Percentiles rank a stretch among this genome's conserved stretches.
phyloP scores from a whole-genome alignment of 2,329 filamentous ascomycete species.

The Epichloe scottii region DNA sequence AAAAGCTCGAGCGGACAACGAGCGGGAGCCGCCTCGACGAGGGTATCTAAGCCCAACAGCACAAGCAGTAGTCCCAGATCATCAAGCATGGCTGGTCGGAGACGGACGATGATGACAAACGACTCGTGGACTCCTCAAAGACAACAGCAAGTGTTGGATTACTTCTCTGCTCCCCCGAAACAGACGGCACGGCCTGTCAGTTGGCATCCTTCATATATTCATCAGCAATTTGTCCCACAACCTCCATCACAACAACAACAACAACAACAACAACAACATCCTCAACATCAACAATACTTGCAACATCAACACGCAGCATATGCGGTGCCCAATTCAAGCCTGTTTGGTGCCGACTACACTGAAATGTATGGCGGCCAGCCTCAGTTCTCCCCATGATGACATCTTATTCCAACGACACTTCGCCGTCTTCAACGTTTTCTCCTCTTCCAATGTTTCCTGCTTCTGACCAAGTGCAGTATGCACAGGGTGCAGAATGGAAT shows the following conservation, averaged over 20 bases:
- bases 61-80: conserved; percentile 56
- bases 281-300: conserved; percentile 15
- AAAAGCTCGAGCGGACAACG: conserved; percentile 36
- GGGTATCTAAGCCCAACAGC: conserved; percentile 53
- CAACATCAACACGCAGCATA: conserved; percentile 25
- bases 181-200: conserved; percentile 32
- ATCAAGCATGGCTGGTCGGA: conserved; percentile 33
- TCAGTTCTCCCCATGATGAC: conserved; percentile 38
- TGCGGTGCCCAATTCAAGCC: conserved; percentile 23
- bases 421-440: conserved; percentile 42
- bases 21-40: conserved; percentile 36
- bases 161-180: conserved; percentile 10
- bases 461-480: conserved; percentile 26
- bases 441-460: conserved; percentile 34
- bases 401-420: conserved; percentile 45
- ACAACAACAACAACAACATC: not conserved
- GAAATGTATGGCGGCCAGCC: conserved; percentile 29
- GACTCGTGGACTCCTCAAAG: conserved; percentile 27
- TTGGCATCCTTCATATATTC: conserved; percentile 56
- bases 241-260: not conserved
- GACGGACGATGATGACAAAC: conserved; percentile 45
- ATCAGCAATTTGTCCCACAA: conserved; percentile 5
- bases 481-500: conserved; percentile 27
- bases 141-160: conserved; percentile 34
- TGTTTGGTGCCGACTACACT: conserved; percentile 24